A percentile compares a stretch with the other conserved stretches of the same genome.
Evolutionary conservation across 352 stramenopile genomes (phyloP).

Genomic region (Phytophthora pluvialis): DNA sequence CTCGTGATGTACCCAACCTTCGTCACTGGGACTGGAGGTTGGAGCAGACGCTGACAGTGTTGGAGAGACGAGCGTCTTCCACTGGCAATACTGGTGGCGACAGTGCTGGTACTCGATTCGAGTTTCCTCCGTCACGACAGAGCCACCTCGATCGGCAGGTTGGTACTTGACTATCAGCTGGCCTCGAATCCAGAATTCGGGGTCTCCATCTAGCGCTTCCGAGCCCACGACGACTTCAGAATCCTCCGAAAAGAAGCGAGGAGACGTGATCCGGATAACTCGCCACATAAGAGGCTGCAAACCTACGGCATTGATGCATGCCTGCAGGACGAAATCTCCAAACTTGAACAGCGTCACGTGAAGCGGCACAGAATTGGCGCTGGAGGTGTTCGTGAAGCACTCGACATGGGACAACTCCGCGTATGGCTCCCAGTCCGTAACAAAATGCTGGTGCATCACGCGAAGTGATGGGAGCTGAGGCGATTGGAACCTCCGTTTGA

Average conservation of each 20-base stretch:
- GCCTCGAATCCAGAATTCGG: constrained; percentile 35
- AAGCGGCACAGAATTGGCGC: constrained; percentile 14
- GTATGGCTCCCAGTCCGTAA: constrained; percentile 33
- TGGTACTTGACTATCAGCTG: constrained; percentile 38
- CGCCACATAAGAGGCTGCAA: constrained; percentile 46
- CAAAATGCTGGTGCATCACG: constrained; percentile 50
- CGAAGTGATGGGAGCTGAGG: constrained; percentile 40
- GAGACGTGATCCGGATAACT: constrained; percentile 32
- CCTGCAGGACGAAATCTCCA: constrained; percentile 42
- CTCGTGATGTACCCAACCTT: constrained; percentile 31
- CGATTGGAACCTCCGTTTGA: constrained; percentile 26
- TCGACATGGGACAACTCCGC: constrained; percentile 30
- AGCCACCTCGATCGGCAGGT: not conserved
- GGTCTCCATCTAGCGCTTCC: constrained; percentile 11
- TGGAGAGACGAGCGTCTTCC: constrained; percentile 31
- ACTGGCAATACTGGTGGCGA: constrained; percentile 29
- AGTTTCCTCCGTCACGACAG: constrained; percentile 35
- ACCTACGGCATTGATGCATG: constrained; percentile 35
- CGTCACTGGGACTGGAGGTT: constrained; percentile 11
- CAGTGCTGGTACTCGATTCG: constrained; percentile 36
- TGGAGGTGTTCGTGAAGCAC: constrained; percentile 33
- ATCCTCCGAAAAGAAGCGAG: constrained; percentile 22
- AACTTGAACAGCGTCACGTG: constrained; percentile 39
- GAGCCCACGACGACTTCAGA: constrained; percentile 7
- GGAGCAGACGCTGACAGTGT: not conserved